These are phyloP conservation scores for Ascochyta fabae DNA, from an alignment of 2,329 filamentous ascomycete genomes.

Conservation along the genomic window DNA sequence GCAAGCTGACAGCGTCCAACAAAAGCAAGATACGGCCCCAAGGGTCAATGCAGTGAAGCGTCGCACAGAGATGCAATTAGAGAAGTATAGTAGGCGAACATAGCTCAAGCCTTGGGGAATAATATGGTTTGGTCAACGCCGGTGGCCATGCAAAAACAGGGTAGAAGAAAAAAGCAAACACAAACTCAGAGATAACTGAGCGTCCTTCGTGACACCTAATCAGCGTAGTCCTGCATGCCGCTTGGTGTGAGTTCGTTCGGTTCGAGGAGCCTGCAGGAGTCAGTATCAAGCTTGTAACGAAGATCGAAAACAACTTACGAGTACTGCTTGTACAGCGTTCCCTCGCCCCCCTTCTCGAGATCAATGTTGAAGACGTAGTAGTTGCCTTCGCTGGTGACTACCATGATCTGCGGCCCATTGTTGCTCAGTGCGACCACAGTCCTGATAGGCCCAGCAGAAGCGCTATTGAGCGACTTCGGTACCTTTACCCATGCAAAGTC, in stretches of 20 bases:
- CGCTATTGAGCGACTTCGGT: conserved; percentile 64
- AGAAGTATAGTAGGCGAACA: conserved; percentile 17
- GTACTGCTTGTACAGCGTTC: conserved; percentile 87
- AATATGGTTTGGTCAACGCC: conserved; percentile 34
- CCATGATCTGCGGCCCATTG: conserved; percentile 94
- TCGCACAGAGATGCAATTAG: conserved; percentile 15
- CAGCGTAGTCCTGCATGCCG: conserved; percentile 38
- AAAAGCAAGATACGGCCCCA: background rate
- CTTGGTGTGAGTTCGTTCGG: conserved; percentile 43
- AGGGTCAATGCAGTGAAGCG: conserved; percentile 1
- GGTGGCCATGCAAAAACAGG: conserved; percentile 36
- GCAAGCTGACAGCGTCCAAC: background rate
- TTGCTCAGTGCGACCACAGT: conserved; percentile 98
- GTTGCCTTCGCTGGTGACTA: conserved; percentile 92
- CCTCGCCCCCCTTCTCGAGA: conserved; percentile 92
- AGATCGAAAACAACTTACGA: conserved; percentile 68
- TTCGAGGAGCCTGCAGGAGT: conserved; percentile 42
- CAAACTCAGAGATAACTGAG: conserved; percentile 1
- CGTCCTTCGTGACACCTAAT: conserved; percentile 24
- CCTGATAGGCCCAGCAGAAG: conserved; percentile 63
- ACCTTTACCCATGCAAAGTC: conserved; percentile 98
- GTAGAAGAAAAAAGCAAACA: conserved; percentile 10
- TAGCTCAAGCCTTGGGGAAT: conserved; percentile 33
- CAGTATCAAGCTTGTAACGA: conserved; percentile 12
- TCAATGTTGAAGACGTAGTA: conserved; percentile 97